Conservation (phyloP, 768 basidiomycete species). For the Suillus placidus region DNA sequence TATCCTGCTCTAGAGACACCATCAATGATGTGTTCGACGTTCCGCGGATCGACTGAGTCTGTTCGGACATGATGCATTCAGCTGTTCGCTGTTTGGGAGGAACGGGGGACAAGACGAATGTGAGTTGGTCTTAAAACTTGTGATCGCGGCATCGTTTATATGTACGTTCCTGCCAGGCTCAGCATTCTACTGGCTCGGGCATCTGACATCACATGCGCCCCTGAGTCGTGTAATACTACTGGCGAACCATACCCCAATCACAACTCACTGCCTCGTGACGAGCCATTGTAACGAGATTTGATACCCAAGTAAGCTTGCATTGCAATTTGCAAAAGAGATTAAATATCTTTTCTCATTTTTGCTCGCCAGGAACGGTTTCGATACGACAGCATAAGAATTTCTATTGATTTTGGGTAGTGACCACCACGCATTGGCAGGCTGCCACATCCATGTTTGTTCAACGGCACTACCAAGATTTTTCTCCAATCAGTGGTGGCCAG, state of each 20-base stretch:
- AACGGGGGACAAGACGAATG: neutral
- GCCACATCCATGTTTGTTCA: neutral
- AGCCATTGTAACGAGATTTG: too few relatives aligned
- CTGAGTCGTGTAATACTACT: neutral
- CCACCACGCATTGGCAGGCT: neutral
- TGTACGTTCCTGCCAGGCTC: neutral
- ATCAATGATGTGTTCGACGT: too few relatives aligned
- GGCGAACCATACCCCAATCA: neutral
- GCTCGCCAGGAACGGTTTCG: too few relatives aligned
- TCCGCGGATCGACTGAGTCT: neutral
- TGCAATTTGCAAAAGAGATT: too few relatives aligned
- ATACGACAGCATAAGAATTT: too few relatives aligned
- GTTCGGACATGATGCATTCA: too few relatives aligned
- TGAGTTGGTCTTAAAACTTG: neutral
- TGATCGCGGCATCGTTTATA: neutral
- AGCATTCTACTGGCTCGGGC: neutral
- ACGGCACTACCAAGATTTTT: neutral
- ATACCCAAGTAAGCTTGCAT: too few relatives aligned
- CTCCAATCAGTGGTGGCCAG: neutral
- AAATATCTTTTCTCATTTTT: too few relatives aligned
- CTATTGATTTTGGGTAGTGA: too few relatives aligned
- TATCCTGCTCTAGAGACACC: too few relatives aligned
- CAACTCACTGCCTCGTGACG: too few relatives aligned
- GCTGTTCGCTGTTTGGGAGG: neutral
- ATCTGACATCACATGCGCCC: neutral